Base-by-base conservation (phyloP, 768 basidiomycete genomes). In the Pluteus cervinus region DNA sequence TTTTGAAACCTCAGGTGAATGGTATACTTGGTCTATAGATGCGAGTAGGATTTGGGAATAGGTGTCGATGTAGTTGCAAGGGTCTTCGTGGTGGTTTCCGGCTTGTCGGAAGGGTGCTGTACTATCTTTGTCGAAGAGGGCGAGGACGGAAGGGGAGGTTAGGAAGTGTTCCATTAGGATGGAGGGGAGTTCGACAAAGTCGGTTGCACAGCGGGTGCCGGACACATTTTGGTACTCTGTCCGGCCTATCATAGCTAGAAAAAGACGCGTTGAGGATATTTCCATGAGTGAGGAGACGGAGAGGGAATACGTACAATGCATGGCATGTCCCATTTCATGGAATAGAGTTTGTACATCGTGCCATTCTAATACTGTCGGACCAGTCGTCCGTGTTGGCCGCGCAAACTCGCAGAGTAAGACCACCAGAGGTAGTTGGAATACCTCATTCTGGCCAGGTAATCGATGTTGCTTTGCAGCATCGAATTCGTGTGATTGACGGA, bases 311-410 rank as follows among this genome's bases (percentile, higher is more conserved):
- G 71, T 52, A 97, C 96, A 99, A 56, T 99, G 96, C 77, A 99
- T 91, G 8, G 96, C 96, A 62, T 99, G 96, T 1, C 96, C 96
- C 91, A 98, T 96, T 63, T 99, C 96, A 51, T 99, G 96, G 63
- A 92, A 96, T 16, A 98, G 65, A 2, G 94, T 98, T 55, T 86
- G 69, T 7, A 97, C 88, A 48, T 98, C 92, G 49, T 86, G 83
- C 92, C 93, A 98, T 40, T 82, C 79, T 15, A 99, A 62, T 34
- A 82, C 60, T 0, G 88, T 81, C 4, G 87, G 74, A 1, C 81
- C 83, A 9, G 68, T 61, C n/a, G 71, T 60, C 12, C 71, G 44
- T 3, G 76, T 65, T 15, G 86, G 81, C 20, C 68, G 71, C 15
- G 75, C 64, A 50, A 97, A 96, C 51, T 93, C 93, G 49, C 88